Evolutionary conservation across 441 rosid genomes (phyloP).

Genomic region (Populus hybrid): DNA sequence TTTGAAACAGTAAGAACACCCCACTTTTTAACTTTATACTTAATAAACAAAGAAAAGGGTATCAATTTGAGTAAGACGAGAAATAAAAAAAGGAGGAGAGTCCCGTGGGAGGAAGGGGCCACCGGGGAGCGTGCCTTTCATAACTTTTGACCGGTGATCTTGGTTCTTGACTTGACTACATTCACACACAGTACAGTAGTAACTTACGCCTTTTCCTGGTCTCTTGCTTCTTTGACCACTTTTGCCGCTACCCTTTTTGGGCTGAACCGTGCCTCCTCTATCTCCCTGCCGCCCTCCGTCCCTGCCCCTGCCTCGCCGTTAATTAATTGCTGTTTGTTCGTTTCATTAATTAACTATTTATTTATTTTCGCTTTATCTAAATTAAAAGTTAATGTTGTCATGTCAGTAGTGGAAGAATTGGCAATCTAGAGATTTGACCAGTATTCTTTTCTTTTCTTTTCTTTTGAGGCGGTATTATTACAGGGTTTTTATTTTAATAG

Average conservation of each 20-base stretch:
- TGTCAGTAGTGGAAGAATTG: not conserved
- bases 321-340: not conserved
- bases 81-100: no score
- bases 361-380: not conserved
- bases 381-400: not conserved
- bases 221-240: not conserved
- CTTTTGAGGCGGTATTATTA: no score
- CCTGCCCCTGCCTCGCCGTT: not conserved
- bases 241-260: not conserved
- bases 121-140: not conserved
- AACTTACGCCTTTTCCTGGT: not conserved
- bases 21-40: no score
- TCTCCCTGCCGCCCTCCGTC: not conserved
- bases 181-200: no score
- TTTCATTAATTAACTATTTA: not conserved
- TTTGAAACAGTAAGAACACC: no score
- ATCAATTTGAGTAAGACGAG: no score
- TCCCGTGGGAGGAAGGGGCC: no score
- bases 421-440: not conserved
- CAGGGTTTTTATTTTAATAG: no score
- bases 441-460: not conserved
- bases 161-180: not conserved
- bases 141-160: not conserved
- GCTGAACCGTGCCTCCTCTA: not conserved
- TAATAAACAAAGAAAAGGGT: no score